Evolutionary conservation across 2,329 filamentous ascomycete genomes (phyloP), one percentile per base, ranked within the genome.

Genomic region (Hypoxylon sp.): DNA sequence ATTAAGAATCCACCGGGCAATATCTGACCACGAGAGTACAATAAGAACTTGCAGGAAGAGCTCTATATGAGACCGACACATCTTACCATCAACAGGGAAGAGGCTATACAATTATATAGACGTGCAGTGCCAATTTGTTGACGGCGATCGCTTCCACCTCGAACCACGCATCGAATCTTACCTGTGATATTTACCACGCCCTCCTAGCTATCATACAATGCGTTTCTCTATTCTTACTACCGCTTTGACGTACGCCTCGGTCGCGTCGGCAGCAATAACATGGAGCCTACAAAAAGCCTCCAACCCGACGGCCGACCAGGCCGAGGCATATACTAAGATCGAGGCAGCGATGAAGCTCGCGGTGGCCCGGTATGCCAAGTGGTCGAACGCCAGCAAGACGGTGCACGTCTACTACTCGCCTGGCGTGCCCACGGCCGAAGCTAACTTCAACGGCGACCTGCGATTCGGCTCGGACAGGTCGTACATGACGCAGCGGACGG

Each of bases 401-500:
- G 74, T 85, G 57, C 77, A 74, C 0, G 81, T 82, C 25, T 74
- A 78, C 42, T 85, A 85, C 74, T 73, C 77, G 7, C 82, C 83
- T 6, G 77, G 82, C 20, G 83, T 85, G 10, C 77, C 79, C 7
- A 85, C 83, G 0, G 83, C 83, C 25, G 83, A 85, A 69, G 83
- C 79, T 7, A 83, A 75, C 78, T 82, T 79, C 75, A 83, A 81
- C 72, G 83, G 83, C 44, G 80, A 82, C 73, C 76, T 85, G n/a
- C 81, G 83, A 13, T 85, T 85, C 74, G 83, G 83, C 4, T 76
- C 78, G 11, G 78, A 84, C 77, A 74, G 83, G 7, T 68, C 79
- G 0, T 85, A 83, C 77, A 85, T 85, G 83, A 84, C 74, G 53
- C 82, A 85, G 74, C 82, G 83, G 13, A 84, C 82, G 2, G 83